Percentiles rank a stretch among this genome's conserved stretches.
phyloP scores from a whole-genome alignment of 2,329 filamentous ascomycete species.

The Niveomyces coronatus region DNA sequence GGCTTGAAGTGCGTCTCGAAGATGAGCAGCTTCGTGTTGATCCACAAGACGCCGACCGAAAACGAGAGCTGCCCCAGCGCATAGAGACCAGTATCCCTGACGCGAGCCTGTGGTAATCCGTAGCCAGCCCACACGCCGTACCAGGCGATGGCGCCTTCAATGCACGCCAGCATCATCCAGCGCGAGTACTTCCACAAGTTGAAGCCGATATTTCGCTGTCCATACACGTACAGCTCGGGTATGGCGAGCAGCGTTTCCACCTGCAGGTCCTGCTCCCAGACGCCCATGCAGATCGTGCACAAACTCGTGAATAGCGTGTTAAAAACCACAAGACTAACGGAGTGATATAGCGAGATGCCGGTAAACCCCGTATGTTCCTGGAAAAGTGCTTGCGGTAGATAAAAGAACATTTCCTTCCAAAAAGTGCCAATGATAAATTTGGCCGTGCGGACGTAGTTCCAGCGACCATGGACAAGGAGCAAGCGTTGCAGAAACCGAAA shows the following conservation, averaged over 20 bases:
- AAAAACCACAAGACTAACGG: slow-evolving; percentile 78
- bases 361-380: slow-evolving; percentile 80
- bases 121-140: slow-evolving; percentile 50
- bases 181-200: slow-evolving; percentile 62
- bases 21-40: slow-evolving; percentile 67
- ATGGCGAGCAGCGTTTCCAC: slow-evolving; percentile 83
- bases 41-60: slow-evolving; percentile 58
- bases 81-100: slow-evolving; percentile 59
- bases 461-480: slow-evolving; percentile 74
- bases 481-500: slow-evolving; percentile 83
- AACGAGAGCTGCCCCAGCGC: slow-evolving; percentile 65
- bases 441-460: slow-evolving; percentile 82
- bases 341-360: slow-evolving; percentile 83
- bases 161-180: slow-evolving; percentile 68
- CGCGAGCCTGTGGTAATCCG: slow-evolving; percentile 34
- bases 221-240: slow-evolving; percentile 80
- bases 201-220: slow-evolving; percentile 62
- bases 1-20: slow-evolving; percentile 73
- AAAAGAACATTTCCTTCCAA: slow-evolving; percentile 82
- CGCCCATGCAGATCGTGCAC: slow-evolving; percentile 77
- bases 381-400: slow-evolving; percentile 73
- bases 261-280: slow-evolving; percentile 82
- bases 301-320: slow-evolving; percentile 91
- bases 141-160: slow-evolving; percentile 65
- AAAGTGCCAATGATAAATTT: slow-evolving; percentile 88